Evolutionary conservation across 2,329 filamentous ascomycete species (phyloP).

Genomic region (Septoria petroselini): DNA sequence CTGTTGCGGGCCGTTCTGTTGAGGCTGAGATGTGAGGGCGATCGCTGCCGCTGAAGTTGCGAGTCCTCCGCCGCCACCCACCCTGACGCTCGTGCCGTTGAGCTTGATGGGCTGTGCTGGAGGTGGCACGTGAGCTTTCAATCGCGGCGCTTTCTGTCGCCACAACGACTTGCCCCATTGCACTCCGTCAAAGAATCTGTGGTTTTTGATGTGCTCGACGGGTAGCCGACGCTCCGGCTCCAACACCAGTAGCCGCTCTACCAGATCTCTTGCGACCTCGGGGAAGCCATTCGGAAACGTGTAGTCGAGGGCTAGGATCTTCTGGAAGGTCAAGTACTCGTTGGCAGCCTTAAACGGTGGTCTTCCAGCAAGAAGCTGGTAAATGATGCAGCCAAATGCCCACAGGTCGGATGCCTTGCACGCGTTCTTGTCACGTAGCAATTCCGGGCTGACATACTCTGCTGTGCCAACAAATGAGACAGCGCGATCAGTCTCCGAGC

Average conservation of each 20-base stretch:
- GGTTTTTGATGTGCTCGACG: slow-evolving; percentile 94
- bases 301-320: slow-evolving; percentile 92
- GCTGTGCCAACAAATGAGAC: slow-evolving; percentile 97
- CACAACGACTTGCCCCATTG: slow-evolving; percentile 80
- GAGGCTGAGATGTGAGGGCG: slow-evolving; percentile 15
- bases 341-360: slow-evolving; percentile 95
- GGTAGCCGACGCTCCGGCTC: slow-evolving; percentile 81
- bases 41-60: slow-evolving; percentile 26
- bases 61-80: slow-evolving; percentile 26
- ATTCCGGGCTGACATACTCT: slow-evolving; percentile 95
- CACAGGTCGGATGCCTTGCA: slow-evolving; percentile 97
- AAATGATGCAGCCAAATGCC: slow-evolving; percentile 98
- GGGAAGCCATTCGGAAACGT: slow-evolving; percentile 90
- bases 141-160: slow-evolving; percentile 81
- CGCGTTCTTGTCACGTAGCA: slow-evolving; percentile 94
- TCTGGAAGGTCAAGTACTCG: slow-evolving; percentile 97
- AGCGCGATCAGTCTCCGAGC: slow-evolving; percentile 67
- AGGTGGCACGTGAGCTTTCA: slow-evolving; percentile 79
- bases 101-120: slow-evolving; percentile 33
- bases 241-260: slow-evolving; percentile 84
- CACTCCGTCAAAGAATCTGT: slow-evolving; percentile 89
- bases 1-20: slow-evolving; percentile 1
- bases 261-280: slow-evolving; percentile 76
- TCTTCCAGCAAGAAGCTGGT: slow-evolving; percentile 89
- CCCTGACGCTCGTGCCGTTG: slow-evolving; percentile 28